Base-by-base conservation (phyloP, 2,329 filamentous ascomycete genomes). In the Hypomyces perniciosus region DNA sequence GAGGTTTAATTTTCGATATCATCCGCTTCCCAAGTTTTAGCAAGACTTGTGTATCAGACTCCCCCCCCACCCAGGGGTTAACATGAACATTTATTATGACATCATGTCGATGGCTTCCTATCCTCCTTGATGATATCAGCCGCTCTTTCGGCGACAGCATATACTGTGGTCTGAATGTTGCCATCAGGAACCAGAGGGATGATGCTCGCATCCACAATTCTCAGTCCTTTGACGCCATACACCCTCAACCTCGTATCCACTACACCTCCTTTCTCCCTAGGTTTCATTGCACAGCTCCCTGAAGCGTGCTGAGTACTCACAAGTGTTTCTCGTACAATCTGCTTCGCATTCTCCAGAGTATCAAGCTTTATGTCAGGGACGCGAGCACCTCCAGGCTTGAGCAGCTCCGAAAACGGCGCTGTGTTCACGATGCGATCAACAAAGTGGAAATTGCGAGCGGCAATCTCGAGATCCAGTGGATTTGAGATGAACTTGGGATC, bases 401-500 rank as follows among this genome's bases (percentile, higher is more conserved):
- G 57, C 51, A 73, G 62, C 31, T 63, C 58, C 9, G 56, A 62
- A 51, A 77, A 70, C 0, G 73, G 70, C 2, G 63, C 57, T 40
- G 72, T 67, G 20, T 52, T 76, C 8, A 61, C 57, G 13, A 68
- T 43, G 5, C 52, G 48, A 54, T 66, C 72, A 39, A 75, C 68
- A 49, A 75, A 71, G 38, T 71, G 72, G 4, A 74, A 66, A 12
- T 67, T 70, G 29, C 69, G 66, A 2, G 66, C 69, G 13, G 80
- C 71, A 6, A 70, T 73, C 62, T 81, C 79, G 40, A 83, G 60
- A 58, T 84, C 81, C 28, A 81, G 70, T 4, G 78, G 74, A 55
- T 81, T 66, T 5, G 72, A 72, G 59, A 44, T 44, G 40, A 51
- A 58, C 8, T 49, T 44, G 8, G 56, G 55, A 34, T 58, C 45